These are phyloP conservation scores for Plasmodium adleri DNA, from an alignment of 169 alveolate genomes.

Conservation along the genomic window DNA sequence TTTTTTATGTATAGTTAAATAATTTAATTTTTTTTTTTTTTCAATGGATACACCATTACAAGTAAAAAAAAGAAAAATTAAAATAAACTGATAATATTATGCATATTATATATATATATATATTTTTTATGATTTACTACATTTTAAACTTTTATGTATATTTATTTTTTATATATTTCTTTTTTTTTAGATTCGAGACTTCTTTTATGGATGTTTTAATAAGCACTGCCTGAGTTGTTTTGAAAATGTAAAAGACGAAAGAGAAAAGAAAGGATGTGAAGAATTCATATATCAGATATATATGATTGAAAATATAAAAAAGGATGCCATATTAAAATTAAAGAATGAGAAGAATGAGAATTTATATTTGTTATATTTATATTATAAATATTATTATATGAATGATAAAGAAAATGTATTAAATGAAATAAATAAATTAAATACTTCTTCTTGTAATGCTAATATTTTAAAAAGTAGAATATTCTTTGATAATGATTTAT, in stretches of 20 bases:
- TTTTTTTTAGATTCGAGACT: constrained; percentile 50
- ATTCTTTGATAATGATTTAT: constrained; percentile 41
- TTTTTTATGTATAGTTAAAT: too few species aligned
- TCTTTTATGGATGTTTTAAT: constrained; percentile 61
- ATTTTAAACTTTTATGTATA: not conserved
- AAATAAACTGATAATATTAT: too few species aligned
- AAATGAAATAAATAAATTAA: constrained; percentile 17
- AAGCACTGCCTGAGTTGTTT: constrained; percentile 34
- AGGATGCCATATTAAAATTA: constrained; percentile 27
- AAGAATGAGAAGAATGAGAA: constrained; percentile 40
- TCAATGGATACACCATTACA: too few species aligned
- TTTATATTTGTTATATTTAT: constrained; percentile 34
- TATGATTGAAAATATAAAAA: constrained; percentile 42
- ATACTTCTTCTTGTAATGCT: constrained; percentile 25
- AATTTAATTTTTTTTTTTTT: too few species aligned
- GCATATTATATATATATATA: not conserved
- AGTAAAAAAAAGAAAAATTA: too few species aligned
- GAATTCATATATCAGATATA: constrained; percentile 72
- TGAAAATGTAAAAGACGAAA: constrained; percentile 18
- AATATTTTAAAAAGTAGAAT: constrained; percentile 61
- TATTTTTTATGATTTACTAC: not conserved
- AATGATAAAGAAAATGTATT: constrained; percentile 43
- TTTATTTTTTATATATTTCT: constrained; percentile 1
- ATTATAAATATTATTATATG: constrained; percentile 57
- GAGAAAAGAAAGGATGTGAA: constrained; percentile 47